Evolutionary conservation across 2,329 filamentous ascomycete species (phyloP).

Genomic region (Lojkania enalia): DNA sequence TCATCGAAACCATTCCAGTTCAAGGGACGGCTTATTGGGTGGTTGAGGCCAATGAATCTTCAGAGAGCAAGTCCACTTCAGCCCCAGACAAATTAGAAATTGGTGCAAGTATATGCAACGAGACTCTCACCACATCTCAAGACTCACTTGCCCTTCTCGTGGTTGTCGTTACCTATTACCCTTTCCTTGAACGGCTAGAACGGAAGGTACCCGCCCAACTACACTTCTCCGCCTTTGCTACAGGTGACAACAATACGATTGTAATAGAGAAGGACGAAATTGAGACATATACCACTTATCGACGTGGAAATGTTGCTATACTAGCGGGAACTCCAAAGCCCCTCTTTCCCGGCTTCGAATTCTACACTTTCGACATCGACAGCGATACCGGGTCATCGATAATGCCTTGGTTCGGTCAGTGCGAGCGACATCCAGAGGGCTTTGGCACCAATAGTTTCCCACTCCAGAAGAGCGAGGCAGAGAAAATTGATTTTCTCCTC

Average conservation of each 20-base stretch:
- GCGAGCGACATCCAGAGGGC: neutral
- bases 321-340: slow-evolving; percentile 3
- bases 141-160: neutral
- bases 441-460: slow-evolving; percentile 5
- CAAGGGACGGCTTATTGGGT: neutral
- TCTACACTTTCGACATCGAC: slow-evolving; percentile 11
- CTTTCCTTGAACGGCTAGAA: neutral
- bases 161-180: neutral
- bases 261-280: neutral
- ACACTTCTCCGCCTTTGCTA: neutral
- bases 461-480: slow-evolving; percentile 3
- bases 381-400: too few relatives aligned
- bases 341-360: slow-evolving; percentile 9
- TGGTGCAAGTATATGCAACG: too few relatives aligned
- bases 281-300: too few relatives aligned
- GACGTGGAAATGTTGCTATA: slow-evolving; percentile 5
- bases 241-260: neutral
- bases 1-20: slow-evolving; percentile 1
- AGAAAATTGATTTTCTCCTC: slow-evolving; percentile 8
- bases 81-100: too few relatives aligned
- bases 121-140: neutral
- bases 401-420: slow-evolving; percentile 1
- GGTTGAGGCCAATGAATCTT: too few relatives aligned
- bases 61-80: too few relatives aligned
- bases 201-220: neutral